Evolutionary conservation across 768 basidiomycete genomes (phyloP).

Genomic region (Pleurotus giganteus): DNA sequence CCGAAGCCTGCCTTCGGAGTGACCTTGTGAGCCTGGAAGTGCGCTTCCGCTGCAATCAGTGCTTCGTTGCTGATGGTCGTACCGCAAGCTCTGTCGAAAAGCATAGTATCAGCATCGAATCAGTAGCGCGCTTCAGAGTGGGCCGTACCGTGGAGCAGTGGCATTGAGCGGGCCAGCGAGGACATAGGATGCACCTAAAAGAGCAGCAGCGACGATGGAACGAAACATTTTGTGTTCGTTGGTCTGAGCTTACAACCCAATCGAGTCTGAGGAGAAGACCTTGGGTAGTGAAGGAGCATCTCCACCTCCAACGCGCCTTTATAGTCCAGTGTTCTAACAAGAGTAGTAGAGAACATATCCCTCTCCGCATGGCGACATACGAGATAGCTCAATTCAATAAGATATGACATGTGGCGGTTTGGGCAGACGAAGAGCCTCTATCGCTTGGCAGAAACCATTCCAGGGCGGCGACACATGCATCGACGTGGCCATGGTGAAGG

Average conservation of each 20-base stretch:
- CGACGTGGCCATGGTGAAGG: no score
- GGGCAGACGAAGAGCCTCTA: no score
- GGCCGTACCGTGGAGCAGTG: conserved; percentile 14
- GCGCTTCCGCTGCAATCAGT: conserved; percentile 33
- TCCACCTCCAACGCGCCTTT: not conserved
- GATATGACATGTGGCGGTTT: no score
- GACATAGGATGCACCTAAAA: conserved; percentile 25
- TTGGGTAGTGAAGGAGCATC: not conserved
- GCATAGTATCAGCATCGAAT: conserved; percentile 2
- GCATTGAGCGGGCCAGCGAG: conserved; percentile 23
- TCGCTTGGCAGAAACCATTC: no score
- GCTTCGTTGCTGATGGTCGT: conserved; percentile 33
- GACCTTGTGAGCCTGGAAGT: conserved; percentile 40
- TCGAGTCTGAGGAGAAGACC: not conserved
- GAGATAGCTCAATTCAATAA: conserved; percentile 2
- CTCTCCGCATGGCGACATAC: not conserved
- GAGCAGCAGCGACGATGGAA: conserved; percentile 21
- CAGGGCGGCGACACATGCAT: no score
- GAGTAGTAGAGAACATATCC: not conserved
- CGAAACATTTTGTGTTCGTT: conserved; percentile 25
- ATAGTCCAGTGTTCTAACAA: not conserved
- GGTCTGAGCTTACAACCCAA: not conserved
- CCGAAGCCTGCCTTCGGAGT: conserved; percentile 9
- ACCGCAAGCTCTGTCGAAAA: conserved; percentile 35
- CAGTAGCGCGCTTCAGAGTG: not conserved